Conservation (phyloP, 495 filamentous ascomycete species). For the Trypethelium eluteriae region DNA sequence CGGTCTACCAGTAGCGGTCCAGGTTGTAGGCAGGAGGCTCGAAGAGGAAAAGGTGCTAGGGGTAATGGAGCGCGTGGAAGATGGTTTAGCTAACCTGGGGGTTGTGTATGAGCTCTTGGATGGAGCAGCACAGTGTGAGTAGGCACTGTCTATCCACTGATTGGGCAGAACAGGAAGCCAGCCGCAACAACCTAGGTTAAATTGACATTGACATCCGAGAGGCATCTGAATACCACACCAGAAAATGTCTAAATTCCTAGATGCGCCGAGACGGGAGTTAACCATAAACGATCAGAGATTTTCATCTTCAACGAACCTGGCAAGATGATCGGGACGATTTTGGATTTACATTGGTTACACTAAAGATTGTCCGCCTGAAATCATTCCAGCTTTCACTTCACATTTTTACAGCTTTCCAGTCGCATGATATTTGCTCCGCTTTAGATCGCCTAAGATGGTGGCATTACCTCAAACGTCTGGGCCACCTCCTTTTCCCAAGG, state of each 20-base stretch:
- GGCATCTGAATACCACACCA: too few species aligned
- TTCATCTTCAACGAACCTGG: too few species aligned
- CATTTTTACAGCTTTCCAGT: neutral
- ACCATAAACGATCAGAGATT: too few species aligned
- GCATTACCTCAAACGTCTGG: slow-evolving; percentile 23
- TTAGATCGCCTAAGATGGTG: slow-evolving; percentile 18
- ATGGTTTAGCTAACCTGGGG: slow-evolving; percentile 56
- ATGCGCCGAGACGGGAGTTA: too few species aligned
- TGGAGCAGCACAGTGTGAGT: neutral
- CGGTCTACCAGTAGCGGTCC: slow-evolving; percentile 78
- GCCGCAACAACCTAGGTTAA: too few species aligned
- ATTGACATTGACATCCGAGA: too few species aligned
- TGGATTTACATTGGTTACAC: too few species aligned
- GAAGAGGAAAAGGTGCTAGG: slow-evolving; percentile 90
- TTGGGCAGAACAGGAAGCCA: too few species aligned
- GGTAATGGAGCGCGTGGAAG: slow-evolving; percentile 71
- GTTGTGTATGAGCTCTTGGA: slow-evolving; percentile 59
- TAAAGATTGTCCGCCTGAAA: too few species aligned
- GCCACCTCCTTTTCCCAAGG: slow-evolving; percentile 27
- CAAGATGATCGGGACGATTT: too few species aligned
- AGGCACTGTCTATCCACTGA: neutral
- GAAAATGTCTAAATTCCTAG: too few species aligned
- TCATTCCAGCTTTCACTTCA: too few species aligned
- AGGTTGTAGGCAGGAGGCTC: slow-evolving; percentile 74
- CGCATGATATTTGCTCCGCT: neutral